Conservation (phyloP, 805 yeast genomes). For the Starmerella etchellsii region DNA sequence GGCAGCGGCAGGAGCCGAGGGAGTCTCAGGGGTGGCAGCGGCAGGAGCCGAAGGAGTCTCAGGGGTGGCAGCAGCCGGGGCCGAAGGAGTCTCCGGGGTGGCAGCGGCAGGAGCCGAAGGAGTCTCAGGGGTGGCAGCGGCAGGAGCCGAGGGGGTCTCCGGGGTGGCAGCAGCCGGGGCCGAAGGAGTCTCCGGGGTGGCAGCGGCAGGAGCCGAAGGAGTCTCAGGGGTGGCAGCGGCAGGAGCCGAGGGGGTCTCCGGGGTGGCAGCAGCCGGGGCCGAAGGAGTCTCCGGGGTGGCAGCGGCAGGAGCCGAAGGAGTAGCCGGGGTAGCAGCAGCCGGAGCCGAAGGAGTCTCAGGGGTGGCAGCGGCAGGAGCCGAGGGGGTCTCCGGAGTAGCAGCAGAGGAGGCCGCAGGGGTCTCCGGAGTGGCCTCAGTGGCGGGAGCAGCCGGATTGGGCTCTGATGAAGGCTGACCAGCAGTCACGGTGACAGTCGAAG, state of each 20-base stretch:
- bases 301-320: slow-evolving; percentile 18
- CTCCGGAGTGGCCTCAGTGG: slow-evolving; percentile 1
- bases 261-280: slow-evolving; percentile 7
- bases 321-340: slow-evolving; percentile 19
- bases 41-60: background rate
- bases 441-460: background rate
- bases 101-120: too few species aligned
- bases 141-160: too few species aligned
- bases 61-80: slow-evolving; percentile 2
- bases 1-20: slow-evolving; percentile 20
- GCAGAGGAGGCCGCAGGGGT: slow-evolving; percentile 14
- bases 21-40: slow-evolving; percentile 14
- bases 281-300: slow-evolving; percentile 4
- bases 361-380: slow-evolving; percentile 2
- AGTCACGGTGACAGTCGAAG: slow-evolving; percentile 35
- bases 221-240: background rate
- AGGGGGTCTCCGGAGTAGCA: slow-evolving; percentile 6
- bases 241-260: background rate
- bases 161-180: slow-evolving; percentile 2
- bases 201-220: slow-evolving; percentile 6
- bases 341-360: slow-evolving; percentile 1
- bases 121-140: too few species aligned
- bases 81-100: slow-evolving; percentile 4
- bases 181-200: slow-evolving; percentile 11
- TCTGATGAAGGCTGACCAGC: background rate